Percentiles rank a stretch among this genome's conserved stretches.
phyloP scores from a whole-genome alignment of 345 rosid species.

The Dovyalis caffra region DNA sequence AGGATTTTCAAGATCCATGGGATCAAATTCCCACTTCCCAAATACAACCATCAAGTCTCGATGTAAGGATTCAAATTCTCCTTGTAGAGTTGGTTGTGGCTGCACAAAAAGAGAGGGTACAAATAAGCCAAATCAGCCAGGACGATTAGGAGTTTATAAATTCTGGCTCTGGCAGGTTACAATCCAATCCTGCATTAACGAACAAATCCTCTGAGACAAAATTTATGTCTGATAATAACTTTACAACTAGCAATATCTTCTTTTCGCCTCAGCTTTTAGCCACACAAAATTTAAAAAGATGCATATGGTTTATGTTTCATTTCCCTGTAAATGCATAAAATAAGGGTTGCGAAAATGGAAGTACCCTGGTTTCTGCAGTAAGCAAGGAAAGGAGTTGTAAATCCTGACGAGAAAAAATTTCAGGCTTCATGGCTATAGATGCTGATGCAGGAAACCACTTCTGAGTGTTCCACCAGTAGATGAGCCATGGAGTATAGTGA shows the following conservation, averaged over 20 bases:
- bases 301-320: not conserved
- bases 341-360: not conserved
- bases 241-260: too few relatives aligned
- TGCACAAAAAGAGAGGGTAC: not conserved
- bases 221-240: too few relatives aligned
- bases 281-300: not conserved
- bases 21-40: slow-evolving; percentile 28
- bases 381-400: not conserved
- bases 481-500: slow-evolving; percentile 24
- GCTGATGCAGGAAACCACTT: slow-evolving; percentile 16
- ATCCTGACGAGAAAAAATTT: slow-evolving; percentile 9
- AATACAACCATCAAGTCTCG: slow-evolving; percentile 13
- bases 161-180: not conserved
- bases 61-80: slow-evolving; percentile 17
- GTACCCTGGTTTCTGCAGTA: not conserved
- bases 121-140: too few relatives aligned
- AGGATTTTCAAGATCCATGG: slow-evolving; percentile 23
- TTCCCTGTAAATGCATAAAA: not conserved
- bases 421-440: not conserved
- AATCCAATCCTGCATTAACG: not conserved
- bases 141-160: too few relatives aligned
- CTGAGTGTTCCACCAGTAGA: slow-evolving; percentile 29
- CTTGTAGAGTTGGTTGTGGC: slow-evolving; percentile 19
- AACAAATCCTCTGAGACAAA: not conserved
- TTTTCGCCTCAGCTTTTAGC: too few relatives aligned